phyloP scores from a whole-genome alignment of 1,139 yeast genomes.

The Kodamaea fungicola region DNA sequence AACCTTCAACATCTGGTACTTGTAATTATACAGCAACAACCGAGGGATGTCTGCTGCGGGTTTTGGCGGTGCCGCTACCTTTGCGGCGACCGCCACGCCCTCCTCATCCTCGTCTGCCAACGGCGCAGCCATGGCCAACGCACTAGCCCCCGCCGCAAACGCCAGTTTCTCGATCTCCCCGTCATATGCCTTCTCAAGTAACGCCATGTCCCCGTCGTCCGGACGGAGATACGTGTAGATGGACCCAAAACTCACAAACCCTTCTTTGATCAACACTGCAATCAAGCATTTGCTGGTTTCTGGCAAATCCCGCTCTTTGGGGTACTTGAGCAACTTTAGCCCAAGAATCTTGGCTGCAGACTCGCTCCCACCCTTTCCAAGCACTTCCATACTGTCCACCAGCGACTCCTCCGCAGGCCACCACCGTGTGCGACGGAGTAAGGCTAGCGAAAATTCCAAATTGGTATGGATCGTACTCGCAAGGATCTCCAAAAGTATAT shows the following conservation, averaged over 20 bases:
- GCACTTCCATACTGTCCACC: constrained; percentile 22
- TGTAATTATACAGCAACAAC: constrained; percentile 18
- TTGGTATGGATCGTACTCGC: constrained; percentile 43
- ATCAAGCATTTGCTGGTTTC: constrained; percentile 46
- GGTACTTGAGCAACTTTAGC: constrained; percentile 43
- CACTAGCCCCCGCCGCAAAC: constrained; percentile 66
- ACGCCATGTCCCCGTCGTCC: constrained; percentile 33
- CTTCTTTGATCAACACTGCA: constrained; percentile 62
- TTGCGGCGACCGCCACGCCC: not conserved
- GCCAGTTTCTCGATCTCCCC: constrained; percentile 59
- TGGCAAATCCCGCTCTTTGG: constrained; percentile 31
- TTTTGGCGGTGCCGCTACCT: constrained; percentile 14
- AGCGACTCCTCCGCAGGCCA: constrained; percentile 54
- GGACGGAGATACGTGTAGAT: constrained; percentile 59
- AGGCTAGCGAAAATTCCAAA: constrained; percentile 42
- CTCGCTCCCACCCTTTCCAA: constrained; percentile 47
- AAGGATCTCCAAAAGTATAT: constrained; percentile 54
- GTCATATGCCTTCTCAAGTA: constrained; percentile 45
- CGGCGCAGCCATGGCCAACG: constrained; percentile 87
- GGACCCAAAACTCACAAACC: constrained; percentile 62
- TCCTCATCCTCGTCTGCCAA: constrained; percentile 56
- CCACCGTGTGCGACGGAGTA: constrained; percentile 56
- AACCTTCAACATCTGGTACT: constrained; percentile 45
- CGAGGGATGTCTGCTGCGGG: constrained; percentile 1
- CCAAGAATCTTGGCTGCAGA: constrained; percentile 61